phyloP scores from a whole-genome alignment of 1,139 yeast species.

The Meyerozyma carpophila region DNA sequence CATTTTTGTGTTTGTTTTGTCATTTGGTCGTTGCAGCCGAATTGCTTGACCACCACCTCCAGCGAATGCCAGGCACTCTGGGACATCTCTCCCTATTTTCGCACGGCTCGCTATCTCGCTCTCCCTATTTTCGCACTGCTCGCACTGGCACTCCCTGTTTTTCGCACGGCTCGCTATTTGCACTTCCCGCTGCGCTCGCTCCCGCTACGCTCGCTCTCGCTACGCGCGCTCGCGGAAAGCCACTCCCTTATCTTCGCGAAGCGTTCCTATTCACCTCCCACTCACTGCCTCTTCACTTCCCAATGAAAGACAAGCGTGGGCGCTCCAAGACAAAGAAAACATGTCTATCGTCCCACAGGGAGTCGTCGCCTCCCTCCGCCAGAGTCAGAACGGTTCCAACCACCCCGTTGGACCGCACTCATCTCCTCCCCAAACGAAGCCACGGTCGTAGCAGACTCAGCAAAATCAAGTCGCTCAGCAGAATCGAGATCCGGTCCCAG shows the following conservation, averaged over 20 bases:
- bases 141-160: no score
- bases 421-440: background rate
- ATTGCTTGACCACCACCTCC: no score
- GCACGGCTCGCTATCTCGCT: no score
- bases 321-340: conserved; percentile 1
- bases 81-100: no score
- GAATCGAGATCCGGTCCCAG: background rate
- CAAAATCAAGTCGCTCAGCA: conserved; percentile 1
- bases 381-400: background rate
- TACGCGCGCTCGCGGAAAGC: background rate
- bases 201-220: background rate
- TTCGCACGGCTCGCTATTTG: no score
- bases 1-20: no score
- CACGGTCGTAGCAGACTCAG: background rate
- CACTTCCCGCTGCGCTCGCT: no score
- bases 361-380: background rate
- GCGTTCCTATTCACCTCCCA: background rate
- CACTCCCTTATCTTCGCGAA: background rate
- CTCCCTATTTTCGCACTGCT: no score
- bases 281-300: background rate
- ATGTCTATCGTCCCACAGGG: background rate
- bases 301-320: conserved; percentile 1
- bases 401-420: background rate
- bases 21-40: no score
- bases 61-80: no score